Conservation (phyloP, 164 flowering plant genomes). For the Brasenia schreberi region DNA sequence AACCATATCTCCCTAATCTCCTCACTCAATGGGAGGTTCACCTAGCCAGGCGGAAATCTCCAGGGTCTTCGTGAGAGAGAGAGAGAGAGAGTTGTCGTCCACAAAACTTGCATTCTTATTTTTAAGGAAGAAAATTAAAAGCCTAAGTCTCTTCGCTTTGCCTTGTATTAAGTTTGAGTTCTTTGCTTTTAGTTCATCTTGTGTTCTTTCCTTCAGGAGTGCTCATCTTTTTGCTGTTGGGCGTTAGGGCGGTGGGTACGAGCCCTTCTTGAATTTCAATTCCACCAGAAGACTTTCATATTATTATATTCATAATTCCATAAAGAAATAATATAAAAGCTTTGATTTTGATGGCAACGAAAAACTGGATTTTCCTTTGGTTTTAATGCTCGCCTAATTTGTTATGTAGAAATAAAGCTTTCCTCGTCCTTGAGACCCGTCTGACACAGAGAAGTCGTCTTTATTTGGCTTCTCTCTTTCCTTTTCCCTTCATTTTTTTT, state of each 20-base stretch:
- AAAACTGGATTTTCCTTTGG: not conserved
- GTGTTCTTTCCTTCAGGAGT: too few species aligned
- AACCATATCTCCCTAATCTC: too few species aligned
- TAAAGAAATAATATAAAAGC: not conserved
- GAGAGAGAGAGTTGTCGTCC: not conserved
- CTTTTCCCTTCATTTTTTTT: too few species aligned
- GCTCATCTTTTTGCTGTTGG: not conserved
- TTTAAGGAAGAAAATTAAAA: too few species aligned
- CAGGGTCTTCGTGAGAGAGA: not conserved
- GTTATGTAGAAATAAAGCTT: not conserved
- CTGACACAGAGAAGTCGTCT: too few species aligned
- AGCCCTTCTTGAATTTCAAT: not conserved
- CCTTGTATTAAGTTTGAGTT: too few species aligned
- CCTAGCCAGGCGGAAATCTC: not conserved
- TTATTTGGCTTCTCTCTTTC: not conserved
- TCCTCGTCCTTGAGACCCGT: not conserved
- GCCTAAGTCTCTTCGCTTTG: too few species aligned
- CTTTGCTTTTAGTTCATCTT: too few species aligned
- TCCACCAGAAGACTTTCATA: not conserved
- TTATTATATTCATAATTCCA: too few species aligned
- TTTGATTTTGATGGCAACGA: not conserved
- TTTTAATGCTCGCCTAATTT: not conserved
- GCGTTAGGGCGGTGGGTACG: not conserved
- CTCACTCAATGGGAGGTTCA: too few species aligned
- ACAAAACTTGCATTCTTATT: not conserved